Evolutionary conservation across 192 early-diverging fungal species (phyloP), one percentile per base, ranked within the genome.

Genomic region (Podila clonocystis): DNA sequence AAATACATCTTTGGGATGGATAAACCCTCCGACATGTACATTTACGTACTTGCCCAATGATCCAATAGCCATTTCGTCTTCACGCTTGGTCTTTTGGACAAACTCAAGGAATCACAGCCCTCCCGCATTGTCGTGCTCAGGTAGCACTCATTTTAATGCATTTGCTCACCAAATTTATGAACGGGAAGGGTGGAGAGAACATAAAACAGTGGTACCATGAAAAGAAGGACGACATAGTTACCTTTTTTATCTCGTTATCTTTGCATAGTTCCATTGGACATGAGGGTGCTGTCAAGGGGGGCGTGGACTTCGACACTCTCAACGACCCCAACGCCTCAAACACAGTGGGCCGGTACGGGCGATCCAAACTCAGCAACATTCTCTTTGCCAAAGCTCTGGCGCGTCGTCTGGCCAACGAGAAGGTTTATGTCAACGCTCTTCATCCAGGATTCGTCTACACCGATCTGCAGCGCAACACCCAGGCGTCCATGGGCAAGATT

Each of bases 371-470:
- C 68, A 67, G 85, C 59, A 90, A 87, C 64, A 67, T 88, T 19
- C 82, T 88, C 31, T 90, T 87, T 73, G 74, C 86, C 15, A 82
- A 74, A 31, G 77, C 85, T 15, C 79, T 93, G 11, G 85, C 87
- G n/a, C 68, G 78, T 11, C 58, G 75, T 13, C 65, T 84, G 6
- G 64, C 76, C 13, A 75, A 74, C 15, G 70, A 83, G 38, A 62
- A 75, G 4, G 67, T 83, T 49, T 84, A 75, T 36, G 84, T 75
- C 2, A 85, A 91, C 55, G 71, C 72, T 63, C 50, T 83, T 12
- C 89, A 91, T 62, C 90, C 90, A 17, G 89, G 88, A 15, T 74
- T 85, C 50, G 88, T 90, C 19, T 65, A 83, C 49, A 91, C 88
- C 2, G 85, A 91, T 20, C 50, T 91, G 31, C 58, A 34, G 9